Evolutionary conservation across 352 stramenopile genomes (phyloP).

Genomic region (Globisporangium barbulae): DNA sequence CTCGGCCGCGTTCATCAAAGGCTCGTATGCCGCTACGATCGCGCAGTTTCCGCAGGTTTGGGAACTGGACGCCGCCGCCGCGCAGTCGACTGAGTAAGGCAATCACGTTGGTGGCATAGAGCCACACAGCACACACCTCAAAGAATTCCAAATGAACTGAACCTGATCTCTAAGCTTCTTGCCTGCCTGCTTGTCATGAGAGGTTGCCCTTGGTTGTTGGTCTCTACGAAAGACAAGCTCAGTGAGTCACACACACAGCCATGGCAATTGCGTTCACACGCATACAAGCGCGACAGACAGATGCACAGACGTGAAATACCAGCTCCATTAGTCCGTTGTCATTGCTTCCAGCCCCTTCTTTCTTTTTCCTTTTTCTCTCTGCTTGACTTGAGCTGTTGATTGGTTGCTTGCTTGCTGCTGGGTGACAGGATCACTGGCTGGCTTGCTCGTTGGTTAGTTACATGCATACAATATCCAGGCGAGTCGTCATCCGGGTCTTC

Average conservation of each 20-base stretch:
- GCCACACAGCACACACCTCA: not conserved
- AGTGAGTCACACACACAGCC: not conserved
- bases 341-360: not conserved
- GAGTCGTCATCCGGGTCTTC: not conserved
- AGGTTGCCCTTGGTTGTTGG: not conserved
- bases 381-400: not conserved
- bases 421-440: not conserved
- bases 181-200: not conserved
- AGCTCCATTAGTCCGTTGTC: not conserved
- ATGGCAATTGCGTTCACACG: not conserved
- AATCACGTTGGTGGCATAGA: not conserved
- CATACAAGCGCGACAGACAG: not conserved
- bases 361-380: constrained; percentile 1
- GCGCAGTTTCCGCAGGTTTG: constrained; percentile 37
- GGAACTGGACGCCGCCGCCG: not conserved
- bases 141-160: not conserved
- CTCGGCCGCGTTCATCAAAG: constrained; percentile 45
- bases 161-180: not conserved
- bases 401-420: not conserved
- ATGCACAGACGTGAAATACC: constrained; percentile 1
- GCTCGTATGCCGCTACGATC: constrained; percentile 26
- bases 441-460: constrained; percentile 6
- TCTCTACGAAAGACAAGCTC: not conserved
- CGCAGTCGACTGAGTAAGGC: not conserved
- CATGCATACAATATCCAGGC: constrained; percentile 12